Evolutionary conservation across 305 asterid species (phyloP).

Genomic region (Fraxinus paxiana): DNA sequence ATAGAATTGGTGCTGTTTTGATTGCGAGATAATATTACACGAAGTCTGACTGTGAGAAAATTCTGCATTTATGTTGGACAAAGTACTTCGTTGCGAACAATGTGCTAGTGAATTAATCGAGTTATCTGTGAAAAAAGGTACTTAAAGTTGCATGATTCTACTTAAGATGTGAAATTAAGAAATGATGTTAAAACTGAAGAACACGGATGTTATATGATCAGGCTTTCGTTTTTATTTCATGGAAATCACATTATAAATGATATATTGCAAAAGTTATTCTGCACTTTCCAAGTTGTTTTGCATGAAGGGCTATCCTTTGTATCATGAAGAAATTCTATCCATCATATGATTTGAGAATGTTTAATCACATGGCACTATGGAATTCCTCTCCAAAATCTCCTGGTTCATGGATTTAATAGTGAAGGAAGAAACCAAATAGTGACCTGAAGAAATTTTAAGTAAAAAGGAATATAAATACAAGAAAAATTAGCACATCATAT

Average conservation of each 20-base stretch:
- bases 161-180: not conserved
- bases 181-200: not conserved
- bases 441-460: not conserved
- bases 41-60: slow-evolving; percentile 15
- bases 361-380: not conserved
- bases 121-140: slow-evolving; percentile 11
- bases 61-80: not conserved
- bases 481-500: not conserved
- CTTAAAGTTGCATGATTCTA: not conserved
- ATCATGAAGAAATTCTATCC: not conserved
- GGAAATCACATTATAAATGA: not conserved
- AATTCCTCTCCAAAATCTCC: not conserved
- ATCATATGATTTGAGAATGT: not conserved
- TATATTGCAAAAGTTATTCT: not conserved
- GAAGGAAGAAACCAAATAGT: not conserved
- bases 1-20: slow-evolving; percentile 8
- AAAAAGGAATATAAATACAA: not conserved
- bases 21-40: slow-evolving; percentile 8
- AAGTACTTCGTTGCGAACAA: not conserved
- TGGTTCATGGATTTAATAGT: not conserved
- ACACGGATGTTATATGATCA: not conserved
- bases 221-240: not conserved
- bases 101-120: slow-evolving; percentile 1
- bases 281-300: not conserved
- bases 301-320: not conserved